A percentile compares a stretch with the other conserved stretches of the same genome.
phyloP scores from a whole-genome alignment of 1,284 basidiomycete species.

The Cutaneotrichosporon mucoides region DNA sequence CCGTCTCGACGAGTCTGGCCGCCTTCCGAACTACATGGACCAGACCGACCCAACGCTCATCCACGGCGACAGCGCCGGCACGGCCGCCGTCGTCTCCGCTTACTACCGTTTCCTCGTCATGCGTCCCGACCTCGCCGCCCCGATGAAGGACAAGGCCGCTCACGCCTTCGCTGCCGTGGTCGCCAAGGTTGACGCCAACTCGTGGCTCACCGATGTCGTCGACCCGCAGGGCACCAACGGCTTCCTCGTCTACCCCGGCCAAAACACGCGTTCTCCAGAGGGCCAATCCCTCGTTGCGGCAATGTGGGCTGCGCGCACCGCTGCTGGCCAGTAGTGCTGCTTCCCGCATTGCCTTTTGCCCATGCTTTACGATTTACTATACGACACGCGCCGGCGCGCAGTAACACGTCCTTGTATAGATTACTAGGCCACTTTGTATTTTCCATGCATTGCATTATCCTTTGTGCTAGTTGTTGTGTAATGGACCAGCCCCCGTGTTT shows the following conservation, averaged over 20 bases:
- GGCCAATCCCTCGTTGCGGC: slow-evolving; percentile 33
- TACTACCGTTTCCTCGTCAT: slow-evolving; percentile 33
- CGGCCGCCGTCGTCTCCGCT: slow-evolving; percentile 32
- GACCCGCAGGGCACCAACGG: slow-evolving; percentile 28
- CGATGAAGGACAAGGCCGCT: slow-evolving; percentile 18
- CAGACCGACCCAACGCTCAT: slow-evolving; percentile 3
- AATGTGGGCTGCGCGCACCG: slow-evolving; percentile 39
- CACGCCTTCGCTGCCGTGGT: slow-evolving; percentile 31
- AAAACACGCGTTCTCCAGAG: slow-evolving; percentile 27
- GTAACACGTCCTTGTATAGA: too few species aligned
- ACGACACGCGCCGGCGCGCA: too few species aligned
- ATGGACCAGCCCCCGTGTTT: too few species aligned
- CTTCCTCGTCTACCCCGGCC: slow-evolving; percentile 21
- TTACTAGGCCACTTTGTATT: too few species aligned
- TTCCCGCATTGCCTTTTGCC: not conserved
- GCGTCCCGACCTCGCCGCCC: slow-evolving; percentile 11
- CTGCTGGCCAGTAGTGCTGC: slow-evolving; percentile 14
- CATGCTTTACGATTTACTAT: too few species aligned
- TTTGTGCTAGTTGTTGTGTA: too few species aligned
- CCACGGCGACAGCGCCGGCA: slow-evolving; percentile 31
- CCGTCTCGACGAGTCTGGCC: slow-evolving; percentile 40
- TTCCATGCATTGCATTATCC: too few species aligned
- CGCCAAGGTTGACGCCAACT: slow-evolving; percentile 21
- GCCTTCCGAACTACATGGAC: slow-evolving; percentile 36
- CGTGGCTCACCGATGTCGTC: slow-evolving; percentile 29